phyloP scores from a whole-genome alignment of 495 filamentous ascomycete genomes.

The Oidiodendron maius region DNA sequence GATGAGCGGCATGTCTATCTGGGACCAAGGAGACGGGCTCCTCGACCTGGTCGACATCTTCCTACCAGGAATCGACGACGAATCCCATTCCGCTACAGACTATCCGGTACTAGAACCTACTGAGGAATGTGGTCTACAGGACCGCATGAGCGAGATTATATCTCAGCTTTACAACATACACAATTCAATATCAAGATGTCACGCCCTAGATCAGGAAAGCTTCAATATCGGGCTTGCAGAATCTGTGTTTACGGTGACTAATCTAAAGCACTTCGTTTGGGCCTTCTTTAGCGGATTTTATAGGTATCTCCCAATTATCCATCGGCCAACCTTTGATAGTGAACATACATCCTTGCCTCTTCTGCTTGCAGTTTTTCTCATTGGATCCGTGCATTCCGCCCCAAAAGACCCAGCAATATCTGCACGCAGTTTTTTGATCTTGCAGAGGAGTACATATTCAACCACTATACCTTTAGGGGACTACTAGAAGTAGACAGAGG shows the following conservation, averaged over 20 bases:
- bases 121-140: background rate
- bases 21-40: background rate
- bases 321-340: slow-evolving; percentile 35
- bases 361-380: slow-evolving; percentile 30
- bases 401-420: slow-evolving; percentile 20
- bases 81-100: background rate
- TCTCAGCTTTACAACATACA: background rate
- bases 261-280: slow-evolving; percentile 31
- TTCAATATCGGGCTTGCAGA: background rate
- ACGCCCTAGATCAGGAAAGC: background rate
- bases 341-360: slow-evolving; percentile 30
- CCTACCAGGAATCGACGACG: background rate
- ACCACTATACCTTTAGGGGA: background rate
- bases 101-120: background rate
- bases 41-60: background rate
- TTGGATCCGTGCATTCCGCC: slow-evolving; percentile 29
- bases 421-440: slow-evolving; percentile 28
- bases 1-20: background rate
- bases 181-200: background rate
- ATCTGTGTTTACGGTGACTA: slow-evolving; percentile 26
- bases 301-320: slow-evolving; percentile 35
- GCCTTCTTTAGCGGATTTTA: slow-evolving; percentile 34
- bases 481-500: slow-evolving; percentile 17
- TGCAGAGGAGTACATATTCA: slow-evolving; percentile 34
- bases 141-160: background rate